Conservation (phyloP, 2,329 filamentous ascomycete species). For the Lachnellula suecica region DNA sequence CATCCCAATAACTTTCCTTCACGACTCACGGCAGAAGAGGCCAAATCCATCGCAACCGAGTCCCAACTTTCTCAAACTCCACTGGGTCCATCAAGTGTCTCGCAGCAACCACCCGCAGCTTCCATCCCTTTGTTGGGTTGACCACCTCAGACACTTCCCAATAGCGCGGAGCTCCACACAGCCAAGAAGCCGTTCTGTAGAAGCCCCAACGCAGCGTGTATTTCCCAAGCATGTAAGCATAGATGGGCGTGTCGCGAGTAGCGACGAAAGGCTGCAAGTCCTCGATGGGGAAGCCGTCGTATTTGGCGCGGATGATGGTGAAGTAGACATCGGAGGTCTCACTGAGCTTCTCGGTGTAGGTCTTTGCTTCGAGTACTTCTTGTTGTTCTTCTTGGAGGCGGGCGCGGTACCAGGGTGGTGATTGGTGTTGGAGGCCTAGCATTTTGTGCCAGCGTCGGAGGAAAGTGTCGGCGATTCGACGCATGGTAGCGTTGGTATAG, state of each 20-base stretch:
- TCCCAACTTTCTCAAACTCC: conserved; percentile 29
- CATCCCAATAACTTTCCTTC: no score
- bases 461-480: conserved; percentile 6
- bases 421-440: conserved; percentile 31
- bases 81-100: conserved; percentile 34
- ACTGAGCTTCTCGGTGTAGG: conserved; percentile 32
- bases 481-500: no score
- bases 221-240: conserved; percentile 38
- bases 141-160: conserved; percentile 35
- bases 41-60: conserved; percentile 33
- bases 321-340: conserved; percentile 39
- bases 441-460: conserved; percentile 23
- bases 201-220: conserved; percentile 37
- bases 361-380: conserved; percentile 32
- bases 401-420: conserved; percentile 33
- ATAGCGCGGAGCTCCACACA: conserved; percentile 27
- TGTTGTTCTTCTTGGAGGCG: conserved; percentile 28
- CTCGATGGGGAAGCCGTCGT: conserved; percentile 34
- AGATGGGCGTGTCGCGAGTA: conserved; percentile 22
- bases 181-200: conserved; percentile 31
- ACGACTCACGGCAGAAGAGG: conserved; percentile 32
- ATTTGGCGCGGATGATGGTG: conserved; percentile 34
- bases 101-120: conserved; percentile 33
- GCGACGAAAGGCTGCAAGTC: conserved; percentile 16
- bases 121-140: conserved; percentile 36